Percentiles rank a stretch among this genome's conserved stretches.
Evolutionary conservation across 1,284 basidiomycete genomes (phyloP).

Genomic region (Nidula niveotomentosa): DNA sequence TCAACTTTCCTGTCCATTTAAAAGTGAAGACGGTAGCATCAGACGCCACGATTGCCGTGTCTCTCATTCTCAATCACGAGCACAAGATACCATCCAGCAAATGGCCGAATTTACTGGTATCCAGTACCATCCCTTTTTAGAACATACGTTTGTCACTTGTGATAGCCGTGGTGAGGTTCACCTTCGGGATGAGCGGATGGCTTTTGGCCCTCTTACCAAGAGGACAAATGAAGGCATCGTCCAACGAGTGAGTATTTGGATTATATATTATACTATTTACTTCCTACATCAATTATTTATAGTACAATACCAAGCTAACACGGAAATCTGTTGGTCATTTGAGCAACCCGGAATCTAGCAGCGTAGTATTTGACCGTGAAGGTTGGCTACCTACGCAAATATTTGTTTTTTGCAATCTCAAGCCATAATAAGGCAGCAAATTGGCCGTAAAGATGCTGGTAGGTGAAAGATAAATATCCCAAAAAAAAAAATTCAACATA

Average conservation of each 20-base stretch:
- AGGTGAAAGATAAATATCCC: too few species aligned
- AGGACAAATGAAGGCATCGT: constrained; percentile 54
- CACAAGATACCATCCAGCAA: constrained; percentile 51
- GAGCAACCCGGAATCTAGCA: constrained; percentile 63
- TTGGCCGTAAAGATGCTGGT: constrained; percentile 68
- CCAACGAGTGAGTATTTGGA: constrained; percentile 37
- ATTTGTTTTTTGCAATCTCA: too few species aligned
- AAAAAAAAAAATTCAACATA: not conserved
- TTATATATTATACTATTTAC: not conserved
- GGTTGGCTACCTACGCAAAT: too few species aligned
- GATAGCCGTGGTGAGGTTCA: constrained; percentile 56
- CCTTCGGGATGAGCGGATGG: constrained; percentile 76
- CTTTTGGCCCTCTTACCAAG: constrained; percentile 52
- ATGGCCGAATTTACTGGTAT: constrained; percentile 57
- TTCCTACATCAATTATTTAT: not conserved
- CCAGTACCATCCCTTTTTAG: constrained; percentile 62
- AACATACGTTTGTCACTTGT: constrained; percentile 66
- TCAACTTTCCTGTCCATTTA: not conserved
- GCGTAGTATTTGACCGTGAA: constrained; percentile 61
- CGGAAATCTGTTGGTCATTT: constrained; percentile 37
- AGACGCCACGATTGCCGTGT: constrained; percentile 52
- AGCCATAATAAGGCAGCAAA: constrained; percentile 44
- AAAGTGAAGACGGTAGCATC: constrained; percentile 65
- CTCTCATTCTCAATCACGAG: constrained; percentile 22
- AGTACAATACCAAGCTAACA: constrained; percentile 70